Evolutionary conservation across 139 green algal genomes (phyloP), one percentile per base, ranked within the genome.

Genomic region (Zygnema circumcarinatum): DNA sequence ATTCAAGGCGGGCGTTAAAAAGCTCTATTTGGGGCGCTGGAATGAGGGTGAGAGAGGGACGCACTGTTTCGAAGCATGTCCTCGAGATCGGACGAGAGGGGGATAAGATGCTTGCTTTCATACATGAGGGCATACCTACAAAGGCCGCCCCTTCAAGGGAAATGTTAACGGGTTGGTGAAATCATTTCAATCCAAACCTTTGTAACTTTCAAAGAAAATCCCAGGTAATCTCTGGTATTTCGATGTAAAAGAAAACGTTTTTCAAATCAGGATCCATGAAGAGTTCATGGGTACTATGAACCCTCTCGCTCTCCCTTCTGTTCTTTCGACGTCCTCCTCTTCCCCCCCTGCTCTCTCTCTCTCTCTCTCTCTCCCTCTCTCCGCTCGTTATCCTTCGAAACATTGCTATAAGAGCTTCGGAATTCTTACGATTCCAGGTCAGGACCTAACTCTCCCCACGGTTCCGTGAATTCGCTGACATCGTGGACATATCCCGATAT

Each of bases 391-490:
- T 72, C 54, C 54, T 29, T 29, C 54, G 54, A 72, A 33, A 72
- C 54, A 72, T 72, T 72, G 25, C 54, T 72, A 29, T 29, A 33
- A 29, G 54, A 72, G 54, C 25, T 33, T 33, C 25, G 54, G 54
- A 83, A 21, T 39, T 25, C 16, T 21, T 7, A 83, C 75, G 40
- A 31, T 41, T 83, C 75, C 21, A 83, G 75, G 69, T 86, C 80
- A 29, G 80, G 80, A 16, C 67, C 80, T n/a, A n/a, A n/a, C n/a
- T n/a, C n/a, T 31, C 83, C 80, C 80, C 80, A 86, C 67, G 80
- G 67, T 11, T 38, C 21, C 16, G 83, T 67, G 38, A 40, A 86
- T 25, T 86, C 80, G 25, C 67, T 22, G 7, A 29, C 16, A 7
- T 86, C 32, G 62, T 20, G 20, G 11, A 86, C 22, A 25, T 85